Base-by-base conservation (phyloP, 257 asterid genomes). In the Mentha longifolia region DNA sequence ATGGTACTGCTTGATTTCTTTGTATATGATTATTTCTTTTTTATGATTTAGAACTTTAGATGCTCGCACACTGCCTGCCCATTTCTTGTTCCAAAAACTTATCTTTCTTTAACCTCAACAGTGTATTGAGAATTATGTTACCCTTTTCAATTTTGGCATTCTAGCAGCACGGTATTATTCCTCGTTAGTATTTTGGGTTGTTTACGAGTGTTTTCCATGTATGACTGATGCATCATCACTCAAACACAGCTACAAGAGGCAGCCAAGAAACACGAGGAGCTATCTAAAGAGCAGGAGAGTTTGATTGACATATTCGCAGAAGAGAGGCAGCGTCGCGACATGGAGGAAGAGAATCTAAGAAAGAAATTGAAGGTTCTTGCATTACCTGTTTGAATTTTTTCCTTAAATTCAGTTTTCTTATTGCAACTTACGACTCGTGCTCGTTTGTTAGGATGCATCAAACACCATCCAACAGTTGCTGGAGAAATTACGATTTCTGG, bases 261-360 rank as follows among this genome's bases (percentile, higher is more conserved):
- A 10, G 80, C 33, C 3, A 63, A 13, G n/a, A 83, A 83, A 70
- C 22, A 81, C 65, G 87, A 84, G 79, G 92, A 86, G 75, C 83
- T 81, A 51, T 72, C 59, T 76, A 85, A 79, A 82, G 99, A 95
- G 76, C 96, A 88, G 79, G 98, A 85, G 56, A 80, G 76, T 73
- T 74, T 95, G 42, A 80, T 95, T 1, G 96, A 92, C 30, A 75
- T 89, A 77, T 89, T 95, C 79, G 77, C 98, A 3, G 98, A 95
- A 79, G 99, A 95, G 86, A 87, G 95, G 79, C 86, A 85, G 65
- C 96, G 95, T 1, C 96, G 91, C 0, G 90, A 89, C 47, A 25
- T 42, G 0, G 97, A 86, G 80, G 98, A 92, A 79, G 95, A 89
- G 64, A 82, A 55, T 77, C 68, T 92, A 80, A 86, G 87, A 77